Base-by-base conservation (phyloP, 73 alveolate species). In the Paramecium sonneborni region DNA sequence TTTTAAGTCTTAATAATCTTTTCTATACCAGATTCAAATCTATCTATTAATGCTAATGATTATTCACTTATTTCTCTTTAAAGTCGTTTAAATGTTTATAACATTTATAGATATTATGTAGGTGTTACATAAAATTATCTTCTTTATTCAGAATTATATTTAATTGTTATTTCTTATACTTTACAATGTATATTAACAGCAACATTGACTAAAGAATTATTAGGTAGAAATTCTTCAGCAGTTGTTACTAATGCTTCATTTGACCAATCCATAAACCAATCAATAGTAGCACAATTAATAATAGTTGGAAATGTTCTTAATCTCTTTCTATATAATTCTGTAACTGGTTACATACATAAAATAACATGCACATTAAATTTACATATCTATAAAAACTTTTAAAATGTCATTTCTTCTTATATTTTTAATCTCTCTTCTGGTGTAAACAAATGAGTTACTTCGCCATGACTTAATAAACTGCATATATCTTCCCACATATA, bases 91-190 rank as follows among this genome's bases (percentile, higher is more conserved):
- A 98, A 99, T 26, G 99, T 97, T 34, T 96, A 95, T 30, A 99
- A 95, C 58, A 99, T 98, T 62, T 98, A 99, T 18, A 99, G 95
- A 90, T 98, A 99, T 86, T 98, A 93, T 74, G 99, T 99, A 6
- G 99, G 99, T 1, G 99, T 99, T 15, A 99, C 99, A 95, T 99
- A 97, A 93, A 98, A 98, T 95, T 97, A 96, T 87, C 99, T 98
- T 89, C 99, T 95, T 35, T 96, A 95, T 93, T 99, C 99, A 88
- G 95, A 95, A 38, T 76, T 86, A 93, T 98, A 98, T 93, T 96
- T 95, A 72, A 37, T 85, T 1, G 99, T 92, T 79, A 97, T 93
- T 18, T 95, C 72, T 34, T 96, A 95, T 44, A 97, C 99, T 92
- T 99, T 95, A 88, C 93, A 96, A 94, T 99, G 99, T 99, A 98